Evolutionary conservation across 148 eudicot genomes (phyloP).

Genomic region (Persicaria tinctoria): DNA sequence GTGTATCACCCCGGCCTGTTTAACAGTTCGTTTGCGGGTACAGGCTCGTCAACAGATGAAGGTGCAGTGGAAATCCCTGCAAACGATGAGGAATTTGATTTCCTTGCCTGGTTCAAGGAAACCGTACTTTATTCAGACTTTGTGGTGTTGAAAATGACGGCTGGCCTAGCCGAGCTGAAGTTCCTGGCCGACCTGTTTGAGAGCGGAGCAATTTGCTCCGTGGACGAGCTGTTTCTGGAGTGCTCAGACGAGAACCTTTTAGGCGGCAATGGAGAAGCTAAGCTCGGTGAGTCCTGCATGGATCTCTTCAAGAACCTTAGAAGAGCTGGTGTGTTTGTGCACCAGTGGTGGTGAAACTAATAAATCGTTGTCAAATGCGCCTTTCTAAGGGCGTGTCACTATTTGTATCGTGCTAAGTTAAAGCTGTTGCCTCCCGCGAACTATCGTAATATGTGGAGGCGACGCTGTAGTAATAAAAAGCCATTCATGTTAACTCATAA

Average conservation of each 20-base stretch:
- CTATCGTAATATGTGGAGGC: background rate
- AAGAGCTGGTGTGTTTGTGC: slow-evolving; percentile 58
- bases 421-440: no score
- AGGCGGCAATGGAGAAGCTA: slow-evolving; percentile 25
- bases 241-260: slow-evolving; percentile 7
- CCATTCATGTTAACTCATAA: background rate
- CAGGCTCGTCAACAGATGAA: slow-evolving; percentile 20
- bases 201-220: slow-evolving; percentile 57
- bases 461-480: background rate
- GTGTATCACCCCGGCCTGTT: slow-evolving; percentile 65
- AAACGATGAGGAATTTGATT: slow-evolving; percentile 62
- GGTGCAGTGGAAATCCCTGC: slow-evolving; percentile 22
- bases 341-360: slow-evolving; percentile 56
- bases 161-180: slow-evolving; percentile 40
- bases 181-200: slow-evolving; percentile 56
- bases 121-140: slow-evolving; percentile 50
- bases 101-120: slow-evolving; percentile 61
- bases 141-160: slow-evolving; percentile 69
- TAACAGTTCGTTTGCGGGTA: slow-evolving; percentile 16
- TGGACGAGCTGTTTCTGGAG: slow-evolving; percentile 73
- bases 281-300: slow-evolving; percentile 27
- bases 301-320: slow-evolving; percentile 50
- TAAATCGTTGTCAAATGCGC: no score
- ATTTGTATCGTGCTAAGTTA: no score
- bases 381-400: no score